Evolutionary conservation across 768 basidiomycete species (phyloP).

Genomic region (Kwoniella mangroviensis): DNA sequence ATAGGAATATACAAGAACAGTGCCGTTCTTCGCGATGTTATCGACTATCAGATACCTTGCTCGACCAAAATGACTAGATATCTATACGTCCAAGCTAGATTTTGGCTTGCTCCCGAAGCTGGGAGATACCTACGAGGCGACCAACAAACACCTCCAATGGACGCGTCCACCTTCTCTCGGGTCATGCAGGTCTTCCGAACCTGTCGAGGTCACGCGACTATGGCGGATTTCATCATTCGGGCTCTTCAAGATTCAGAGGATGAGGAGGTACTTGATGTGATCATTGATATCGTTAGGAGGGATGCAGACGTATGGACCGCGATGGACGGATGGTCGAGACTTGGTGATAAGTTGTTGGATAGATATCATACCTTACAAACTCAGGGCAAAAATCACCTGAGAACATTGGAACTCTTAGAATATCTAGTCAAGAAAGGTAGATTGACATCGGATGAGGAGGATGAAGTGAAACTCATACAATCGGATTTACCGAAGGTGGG

Average conservation of each 20-base stretch:
- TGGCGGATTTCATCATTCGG: conserved; percentile 40
- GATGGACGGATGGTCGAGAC: conserved; percentile 44
- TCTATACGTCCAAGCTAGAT: conserved; percentile 43
- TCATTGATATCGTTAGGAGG: conserved; percentile 37
- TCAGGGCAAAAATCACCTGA: conserved; percentile 23
- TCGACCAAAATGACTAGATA: conserved; percentile 33
- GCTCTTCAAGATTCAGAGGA: conserved; percentile 37
- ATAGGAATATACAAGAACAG: conserved; percentile 41
- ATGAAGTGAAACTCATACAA: conserved; percentile 28
- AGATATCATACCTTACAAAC: conserved; percentile 28
- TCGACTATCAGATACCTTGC: conserved; percentile 39
- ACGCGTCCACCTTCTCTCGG: conserved; percentile 45
- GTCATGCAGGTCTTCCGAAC: conserved; percentile 39
- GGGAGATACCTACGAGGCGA: conserved; percentile 23
- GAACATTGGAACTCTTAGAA: conserved; percentile 26
- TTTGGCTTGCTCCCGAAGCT: conserved; percentile 44
- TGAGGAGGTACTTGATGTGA: conserved; percentile 41
- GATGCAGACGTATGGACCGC: conserved; percentile 51
- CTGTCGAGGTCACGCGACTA: conserved; percentile 39
- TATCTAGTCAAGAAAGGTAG: conserved; percentile 35
- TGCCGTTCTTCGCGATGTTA: conserved; percentile 20
- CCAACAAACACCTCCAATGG: conserved; percentile 29
- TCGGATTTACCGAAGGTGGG: conserved; percentile 25
- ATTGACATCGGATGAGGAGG: conserved; percentile 34
- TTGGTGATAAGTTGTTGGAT: conserved; percentile 42